A percentile compares a stretch with the other conserved stretches of the same genome.
Conservation (phyloP, 805 yeast genomes). For the Pachysolen tannophilus region DNA sequence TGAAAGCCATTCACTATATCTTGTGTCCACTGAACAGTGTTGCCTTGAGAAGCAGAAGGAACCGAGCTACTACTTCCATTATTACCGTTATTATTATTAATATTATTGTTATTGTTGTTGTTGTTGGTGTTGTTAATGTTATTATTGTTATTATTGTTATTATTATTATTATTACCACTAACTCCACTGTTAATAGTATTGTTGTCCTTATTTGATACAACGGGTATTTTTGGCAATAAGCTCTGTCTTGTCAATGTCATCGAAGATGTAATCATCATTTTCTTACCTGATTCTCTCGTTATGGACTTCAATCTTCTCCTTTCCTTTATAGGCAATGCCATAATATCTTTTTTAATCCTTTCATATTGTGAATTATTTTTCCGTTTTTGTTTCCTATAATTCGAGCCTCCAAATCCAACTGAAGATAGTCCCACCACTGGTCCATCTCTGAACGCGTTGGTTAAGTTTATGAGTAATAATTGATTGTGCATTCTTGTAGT, state of each 20-base stretch:
- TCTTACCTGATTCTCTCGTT: slow-evolving; percentile 75
- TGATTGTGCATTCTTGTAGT: slow-evolving; percentile 72
- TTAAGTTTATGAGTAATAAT: slow-evolving; percentile 68
- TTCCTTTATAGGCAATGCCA: slow-evolving; percentile 80
- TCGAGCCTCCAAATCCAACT: slow-evolving; percentile 41
- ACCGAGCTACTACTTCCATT: not conserved
- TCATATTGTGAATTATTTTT: slow-evolving; percentile 69
- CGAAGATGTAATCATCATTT: slow-evolving; percentile 61
- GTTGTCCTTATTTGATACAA: slow-evolving; percentile 33
- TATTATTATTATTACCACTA: not conserved
- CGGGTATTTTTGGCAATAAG: slow-evolving; percentile 78
- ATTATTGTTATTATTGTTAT: not conserved
- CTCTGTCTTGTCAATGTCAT: slow-evolving; percentile 66
- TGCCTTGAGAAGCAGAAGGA: slow-evolving; percentile 14
- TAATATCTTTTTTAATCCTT: slow-evolving; percentile 72
- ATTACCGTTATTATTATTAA: slow-evolving; percentile 4
- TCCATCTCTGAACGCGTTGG: slow-evolving; percentile 74
- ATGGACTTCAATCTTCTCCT: slow-evolving; percentile 78
- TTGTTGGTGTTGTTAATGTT: too few species aligned
- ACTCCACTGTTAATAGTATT: not conserved
- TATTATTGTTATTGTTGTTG: too few species aligned
- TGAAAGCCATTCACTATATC: slow-evolving; percentile 83
- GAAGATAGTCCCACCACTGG: slow-evolving; percentile 47
- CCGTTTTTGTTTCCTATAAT: slow-evolving; percentile 39
- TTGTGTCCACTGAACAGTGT: slow-evolving; percentile 80